These are phyloP conservation scores for Sanghuangporus sanghuang DNA, from an alignment of 1,284 basidiomycete species.

Conservation along the genomic window DNA sequence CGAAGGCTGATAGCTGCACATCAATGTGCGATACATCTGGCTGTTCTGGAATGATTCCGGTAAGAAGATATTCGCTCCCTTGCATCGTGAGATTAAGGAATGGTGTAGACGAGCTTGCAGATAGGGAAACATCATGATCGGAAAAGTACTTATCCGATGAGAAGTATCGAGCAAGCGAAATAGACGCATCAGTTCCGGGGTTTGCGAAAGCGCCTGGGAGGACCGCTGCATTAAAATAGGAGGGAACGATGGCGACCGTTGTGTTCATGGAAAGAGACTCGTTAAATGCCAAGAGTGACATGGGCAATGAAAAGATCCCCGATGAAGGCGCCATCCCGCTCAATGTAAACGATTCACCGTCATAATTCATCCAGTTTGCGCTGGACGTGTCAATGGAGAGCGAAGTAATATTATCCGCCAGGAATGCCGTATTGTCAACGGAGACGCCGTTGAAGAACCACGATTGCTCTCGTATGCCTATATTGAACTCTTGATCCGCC, in stretches of 20 bases:
- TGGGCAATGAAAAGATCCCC: conserved; percentile 42
- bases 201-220: not conserved
- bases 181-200: conserved; percentile 1
- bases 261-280: conserved; percentile 43
- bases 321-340: conserved; percentile 54
- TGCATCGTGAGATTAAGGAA: conserved; percentile 4
- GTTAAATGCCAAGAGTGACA: conserved; percentile 57
- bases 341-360: conserved; percentile 48
- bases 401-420: conserved; percentile 45
- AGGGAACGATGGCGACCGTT: conserved; percentile 1
- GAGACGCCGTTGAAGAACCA: conserved; percentile 37
- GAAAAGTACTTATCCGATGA: not conserved
- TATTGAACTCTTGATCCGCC: conserved; percentile 33
- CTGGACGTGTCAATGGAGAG: conserved; percentile 54
- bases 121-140: conserved; percentile 5
- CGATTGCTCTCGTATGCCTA: conserved; percentile 24
- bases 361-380: conserved; percentile 61
- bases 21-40: conserved; percentile 33
- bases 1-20: conserved; percentile 62
- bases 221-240: conserved; percentile 3
- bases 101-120: not conserved
- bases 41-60: conserved; percentile 49
- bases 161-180: not conserved
- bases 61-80: conserved; percentile 27
- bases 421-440: conserved; percentile 54